Evolutionary conservation across 805 yeast species (phyloP).

Genomic region (Wickerhamiella australiensis): DNA sequence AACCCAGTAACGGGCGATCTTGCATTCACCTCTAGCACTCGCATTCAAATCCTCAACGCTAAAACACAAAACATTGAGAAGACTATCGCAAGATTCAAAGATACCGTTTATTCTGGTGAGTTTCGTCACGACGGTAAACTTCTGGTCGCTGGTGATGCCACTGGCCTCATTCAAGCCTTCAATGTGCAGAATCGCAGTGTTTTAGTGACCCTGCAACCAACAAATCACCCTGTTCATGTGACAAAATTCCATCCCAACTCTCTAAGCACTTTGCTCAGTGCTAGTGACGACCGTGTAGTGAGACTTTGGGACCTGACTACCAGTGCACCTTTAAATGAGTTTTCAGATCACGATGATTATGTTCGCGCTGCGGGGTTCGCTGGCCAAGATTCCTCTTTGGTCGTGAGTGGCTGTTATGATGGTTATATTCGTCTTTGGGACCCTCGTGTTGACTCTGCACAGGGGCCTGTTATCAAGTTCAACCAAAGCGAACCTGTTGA

Average conservation of each 20-base stretch:
- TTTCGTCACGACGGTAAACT: constrained; percentile 85
- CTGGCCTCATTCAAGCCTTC: constrained; percentile 82
- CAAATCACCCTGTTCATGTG: constrained; percentile 81
- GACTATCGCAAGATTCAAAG: constrained; percentile 79
- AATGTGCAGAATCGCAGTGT: constrained; percentile 73
- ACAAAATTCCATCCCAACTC: constrained; percentile 78
- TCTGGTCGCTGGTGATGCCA: constrained; percentile 87
- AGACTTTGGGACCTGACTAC: constrained; percentile 82
- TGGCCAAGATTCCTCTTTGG: constrained; percentile 54
- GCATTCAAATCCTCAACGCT: constrained; percentile 88
- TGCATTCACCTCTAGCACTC: constrained; percentile 82
- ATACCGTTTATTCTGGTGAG: constrained; percentile 83
- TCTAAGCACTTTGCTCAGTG: constrained; percentile 66
- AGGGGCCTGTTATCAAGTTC: constrained; percentile 49
- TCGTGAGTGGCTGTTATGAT: constrained; percentile 93
- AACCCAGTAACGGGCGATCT: constrained; percentile 77
- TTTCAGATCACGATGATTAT: constrained; percentile 68
- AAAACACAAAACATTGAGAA: constrained; percentile 83
- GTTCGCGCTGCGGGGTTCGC: constrained; percentile 71
- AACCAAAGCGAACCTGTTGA: constrained; percentile 77
- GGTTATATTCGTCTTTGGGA: constrained; percentile 77
- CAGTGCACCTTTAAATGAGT: constrained; percentile 59
- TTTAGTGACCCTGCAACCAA: constrained; percentile 68
- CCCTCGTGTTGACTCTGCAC: constrained; percentile 41
- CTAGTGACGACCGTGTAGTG: constrained; percentile 81